Percentiles rank a stretch among this genome's conserved stretches.
These are phyloP conservation scores for Haematococcus lacustris DNA, from an alignment of 139 green algal species.

Conservation along the genomic window DNA sequence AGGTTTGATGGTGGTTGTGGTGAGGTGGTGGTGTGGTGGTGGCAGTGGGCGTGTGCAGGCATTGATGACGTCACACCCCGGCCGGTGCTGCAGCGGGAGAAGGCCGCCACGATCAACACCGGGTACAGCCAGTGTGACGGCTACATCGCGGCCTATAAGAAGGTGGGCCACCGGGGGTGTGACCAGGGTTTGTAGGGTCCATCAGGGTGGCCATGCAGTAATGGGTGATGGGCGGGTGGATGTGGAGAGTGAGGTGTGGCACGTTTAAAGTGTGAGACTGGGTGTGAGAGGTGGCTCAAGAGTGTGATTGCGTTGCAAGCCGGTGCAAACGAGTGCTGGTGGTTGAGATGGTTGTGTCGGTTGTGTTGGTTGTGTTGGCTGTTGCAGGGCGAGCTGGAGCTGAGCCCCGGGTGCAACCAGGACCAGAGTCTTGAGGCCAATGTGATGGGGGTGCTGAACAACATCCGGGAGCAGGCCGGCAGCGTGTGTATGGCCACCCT, in stretches of 20 bases:
- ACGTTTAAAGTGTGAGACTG: not conserved
- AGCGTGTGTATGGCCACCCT: constrained; percentile 88
- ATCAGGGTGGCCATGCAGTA: not conserved
- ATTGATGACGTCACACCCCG: constrained; percentile 93
- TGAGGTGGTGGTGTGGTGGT: too few relatives aligned
- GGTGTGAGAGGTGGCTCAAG: too few relatives aligned
- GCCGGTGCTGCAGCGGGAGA: constrained; percentile 44
- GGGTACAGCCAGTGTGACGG: constrained; percentile 65
- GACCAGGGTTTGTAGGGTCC: not conserved
- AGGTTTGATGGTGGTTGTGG: too few relatives aligned
- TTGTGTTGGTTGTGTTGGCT: too few relatives aligned
- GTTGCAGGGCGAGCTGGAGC: constrained; percentile 56
- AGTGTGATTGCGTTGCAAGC: too few relatives aligned
- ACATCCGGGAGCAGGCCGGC: constrained; percentile 59
- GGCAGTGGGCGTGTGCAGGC: too few relatives aligned
- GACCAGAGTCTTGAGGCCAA: constrained; percentile 80
- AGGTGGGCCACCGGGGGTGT: constrained; percentile 8
- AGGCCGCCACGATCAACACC: constrained; percentile 45
- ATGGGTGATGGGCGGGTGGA: too few relatives aligned
- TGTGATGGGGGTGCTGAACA: constrained; percentile 84
- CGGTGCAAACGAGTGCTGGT: too few relatives aligned
- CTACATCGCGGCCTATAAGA: constrained; percentile 62
- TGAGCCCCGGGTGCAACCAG: constrained; percentile 80
- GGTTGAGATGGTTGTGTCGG: too few relatives aligned
- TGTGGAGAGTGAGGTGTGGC: too few relatives aligned